phyloP scores from a whole-genome alignment of 2,329 filamentous ascomycete species.

The Diplodia seriata region DNA sequence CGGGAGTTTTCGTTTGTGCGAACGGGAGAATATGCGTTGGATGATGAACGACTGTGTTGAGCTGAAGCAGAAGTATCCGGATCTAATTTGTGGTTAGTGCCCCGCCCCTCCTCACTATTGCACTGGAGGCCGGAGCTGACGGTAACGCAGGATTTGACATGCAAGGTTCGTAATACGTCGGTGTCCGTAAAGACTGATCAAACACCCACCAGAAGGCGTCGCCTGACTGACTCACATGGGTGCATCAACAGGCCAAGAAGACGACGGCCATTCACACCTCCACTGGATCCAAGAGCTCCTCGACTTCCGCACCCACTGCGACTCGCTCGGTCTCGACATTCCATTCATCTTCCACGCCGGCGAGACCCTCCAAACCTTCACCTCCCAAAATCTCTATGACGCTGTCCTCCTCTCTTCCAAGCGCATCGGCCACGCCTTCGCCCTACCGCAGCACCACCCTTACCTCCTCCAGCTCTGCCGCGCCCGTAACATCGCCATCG shows the following conservation, averaged over 20 bases:
- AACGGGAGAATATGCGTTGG: constrained; percentile 53
- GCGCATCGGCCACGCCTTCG: constrained; percentile 78
- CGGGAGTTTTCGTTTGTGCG: constrained; percentile 70
- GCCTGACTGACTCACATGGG: neutral
- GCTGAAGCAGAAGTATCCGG: constrained; percentile 63
- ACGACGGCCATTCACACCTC: constrained; percentile 66
- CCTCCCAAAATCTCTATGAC: constrained; percentile 70
- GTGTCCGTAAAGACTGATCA: neutral
- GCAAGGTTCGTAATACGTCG: neutral
- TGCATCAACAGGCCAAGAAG: constrained; percentile 61
- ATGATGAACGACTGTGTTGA: constrained; percentile 67
- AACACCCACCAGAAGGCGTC: too few relatives aligned
- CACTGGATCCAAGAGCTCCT: constrained; percentile 65
- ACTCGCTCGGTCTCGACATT: constrained; percentile 59
- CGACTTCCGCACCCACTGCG: constrained; percentile 62
- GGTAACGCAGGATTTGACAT: constrained; percentile 1
- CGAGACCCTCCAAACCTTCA: constrained; percentile 69
- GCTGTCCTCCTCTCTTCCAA: constrained; percentile 70
- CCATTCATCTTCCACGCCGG: constrained; percentile 80
- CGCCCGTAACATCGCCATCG: constrained; percentile 65
- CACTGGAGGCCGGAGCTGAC: neutral
- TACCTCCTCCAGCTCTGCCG: constrained; percentile 71
- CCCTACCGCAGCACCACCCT: constrained; percentile 67
- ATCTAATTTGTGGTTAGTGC: constrained; percentile 75
- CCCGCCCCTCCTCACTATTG: neutral